phyloP scores from a whole-genome alignment of 2,329 filamentous ascomycete species.

The Aspergillus quadrilineatus region DNA sequence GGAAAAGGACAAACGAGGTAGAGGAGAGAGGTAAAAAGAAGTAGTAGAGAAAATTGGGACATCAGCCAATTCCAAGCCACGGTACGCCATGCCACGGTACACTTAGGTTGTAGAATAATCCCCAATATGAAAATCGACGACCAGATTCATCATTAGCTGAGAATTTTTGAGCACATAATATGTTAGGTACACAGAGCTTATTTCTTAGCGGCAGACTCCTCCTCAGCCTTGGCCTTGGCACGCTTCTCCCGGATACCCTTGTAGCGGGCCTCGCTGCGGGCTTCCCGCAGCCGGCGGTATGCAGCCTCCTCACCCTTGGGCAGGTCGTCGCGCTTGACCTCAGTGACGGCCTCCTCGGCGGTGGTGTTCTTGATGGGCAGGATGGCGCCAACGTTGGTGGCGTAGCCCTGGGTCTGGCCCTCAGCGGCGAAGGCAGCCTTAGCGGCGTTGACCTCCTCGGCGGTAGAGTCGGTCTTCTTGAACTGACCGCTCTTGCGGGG shows the following conservation, averaged over 20 bases:
- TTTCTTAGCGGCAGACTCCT: conserved; percentile 58
- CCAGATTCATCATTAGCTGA: conserved; percentile 40
- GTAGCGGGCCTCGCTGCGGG: conserved; percentile 78
- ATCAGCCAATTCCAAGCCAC: conserved; percentile 11
- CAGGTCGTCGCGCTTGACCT: conserved; percentile 80
- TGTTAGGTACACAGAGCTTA: conserved; percentile 36
- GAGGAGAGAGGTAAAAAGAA: neutral
- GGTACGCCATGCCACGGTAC: conserved; percentile 33
- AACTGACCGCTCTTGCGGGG: conserved; percentile 89
- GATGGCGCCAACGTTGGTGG: conserved; percentile 55
- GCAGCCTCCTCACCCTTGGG: conserved; percentile 80
- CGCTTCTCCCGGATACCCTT: conserved; percentile 90
- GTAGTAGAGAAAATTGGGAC: conserved; percentile 16
- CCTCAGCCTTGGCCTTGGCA: conserved; percentile 74
- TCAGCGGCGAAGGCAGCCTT: conserved; percentile 53
- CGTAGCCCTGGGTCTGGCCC: conserved; percentile 53
- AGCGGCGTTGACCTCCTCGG: conserved; percentile 75
- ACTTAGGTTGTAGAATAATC: conserved; percentile 20
- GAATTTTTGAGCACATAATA: conserved; percentile 21
- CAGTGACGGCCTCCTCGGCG: conserved; percentile 60
- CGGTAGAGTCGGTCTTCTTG: conserved; percentile 87
- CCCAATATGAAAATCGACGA: conserved; percentile 37
- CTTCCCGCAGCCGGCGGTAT: conserved; percentile 79
- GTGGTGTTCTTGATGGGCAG: conserved; percentile 71
- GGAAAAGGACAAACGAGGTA: conserved; percentile 32